Evolutionary conservation across 208 protist species (phyloP), one percentile per base, ranked within the genome.

Genomic region (Leptomonas seymouri): DNA sequence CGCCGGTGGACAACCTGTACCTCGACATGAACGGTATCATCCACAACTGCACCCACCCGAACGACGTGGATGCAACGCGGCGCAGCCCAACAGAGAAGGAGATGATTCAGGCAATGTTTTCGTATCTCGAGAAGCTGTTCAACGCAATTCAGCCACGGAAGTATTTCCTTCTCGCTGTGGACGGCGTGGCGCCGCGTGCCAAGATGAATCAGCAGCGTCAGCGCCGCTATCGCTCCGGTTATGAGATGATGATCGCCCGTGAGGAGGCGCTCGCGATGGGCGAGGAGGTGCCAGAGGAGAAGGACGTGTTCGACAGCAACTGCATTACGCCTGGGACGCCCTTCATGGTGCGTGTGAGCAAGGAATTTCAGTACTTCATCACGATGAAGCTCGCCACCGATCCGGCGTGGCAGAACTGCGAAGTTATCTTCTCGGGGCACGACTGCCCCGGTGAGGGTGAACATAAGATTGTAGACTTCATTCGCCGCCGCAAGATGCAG

Each of bases 21-120:
- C 87, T 99, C 41, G 99, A 99, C 80, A 99, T 99, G 97, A 99
- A 99, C 77, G 98, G 98, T 53, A 98, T 99, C 71, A 99, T 99
- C 69, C 99, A 99, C 85, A 97, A 98, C 72, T 99, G 98, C 83
- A 97, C 94, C 27, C 98, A 99, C 74, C 89, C 98, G 36, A 97
- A 98, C 80, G 92, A 97, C 62, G 76, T 93, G n/a, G 87, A 97
- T 59, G 85, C 81, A n/a, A 88, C 81, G 25, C 77, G 79, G 16
- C 74, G 81, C 46, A 76, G 81, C n/a, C 78, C 97, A 14, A 98
- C 93, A 4, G 95, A 99, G 67, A 94, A 98, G 79, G 93, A 98
- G 51, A 98, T 99, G 89, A 90, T 99, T 28, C 69, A 93, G 67
- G 82, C 80, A 23, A 98, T 99, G 73, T 99, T 98, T 75, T 67